Evolutionary conservation across 192 early-diverging fungal species (phyloP), one percentile per base, ranked within the genome.

Genomic region (Umbelopsis sp.): DNA sequence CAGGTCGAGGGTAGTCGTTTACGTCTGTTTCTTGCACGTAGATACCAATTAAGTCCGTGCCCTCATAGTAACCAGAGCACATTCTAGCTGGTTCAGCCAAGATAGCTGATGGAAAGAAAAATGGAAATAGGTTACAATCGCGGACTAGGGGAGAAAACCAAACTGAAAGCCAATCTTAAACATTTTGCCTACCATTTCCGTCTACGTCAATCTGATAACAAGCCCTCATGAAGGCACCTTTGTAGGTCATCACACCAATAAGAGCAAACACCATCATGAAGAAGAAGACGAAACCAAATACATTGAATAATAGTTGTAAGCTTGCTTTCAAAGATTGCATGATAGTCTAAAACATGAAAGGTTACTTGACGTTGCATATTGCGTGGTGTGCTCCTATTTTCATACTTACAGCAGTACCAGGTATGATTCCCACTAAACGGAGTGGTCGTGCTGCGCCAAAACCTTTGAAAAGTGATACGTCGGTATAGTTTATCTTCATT

Each of bases 181-280:
- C 21, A 56, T 44, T 71, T n/a, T n/a, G n/a, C n/a, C n/a, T 74
- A 74, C 77, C n/a, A 65, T 36, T 56, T 74, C 74, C 43, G 74
- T 73, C 47, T 56, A 67, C 9, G 26, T 62, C 29, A 75, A 79
- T 10, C 44, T 70, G 21, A 78, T 74, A 49, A 65, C 78, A 70
- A 72, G 77, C n/a, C 71, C 76, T 44, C 10, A 77, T 82, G 38
- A 85, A 73, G 1, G 83, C 78, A 16, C 87, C 87, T 66, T 80
- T 81, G 54, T 86, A 88, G 25, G 84, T 69, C 9, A 81, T 82
- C 3, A 88, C 77, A 31, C 83, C 87, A 52, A 86, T 53, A 20
- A 85, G 71, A 43, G 82, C 81, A 71, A 56, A 65, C 11, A 50
- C 43, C 4, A 72, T 22, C 38, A 85, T 71, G 45, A 85, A 85